Percentiles rank a stretch among this genome's conserved stretches.
Evolutionary conservation across 768 basidiomycete species (phyloP).

Genomic region (Clathrus columnatus): DNA sequence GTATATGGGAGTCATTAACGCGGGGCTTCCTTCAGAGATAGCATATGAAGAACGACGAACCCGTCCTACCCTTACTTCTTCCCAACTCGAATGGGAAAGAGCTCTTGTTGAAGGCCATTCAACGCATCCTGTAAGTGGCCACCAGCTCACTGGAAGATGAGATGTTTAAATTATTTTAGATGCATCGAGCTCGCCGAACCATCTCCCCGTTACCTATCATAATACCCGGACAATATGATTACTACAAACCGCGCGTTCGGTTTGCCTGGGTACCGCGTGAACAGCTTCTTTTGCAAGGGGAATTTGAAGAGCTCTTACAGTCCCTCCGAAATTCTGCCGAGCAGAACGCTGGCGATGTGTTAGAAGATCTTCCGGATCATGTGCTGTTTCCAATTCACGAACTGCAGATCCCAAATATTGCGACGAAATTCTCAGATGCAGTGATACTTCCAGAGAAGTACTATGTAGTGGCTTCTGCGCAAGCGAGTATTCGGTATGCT

Average conservation of each 20-base stretch:
- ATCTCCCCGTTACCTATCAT: constrained; percentile 40
- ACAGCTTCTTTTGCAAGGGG: constrained; percentile 38
- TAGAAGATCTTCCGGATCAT: constrained; percentile 27
- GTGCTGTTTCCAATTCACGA: constrained; percentile 47
- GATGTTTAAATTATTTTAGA: no score
- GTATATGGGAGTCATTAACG: not conserved
- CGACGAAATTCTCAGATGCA: constrained; percentile 40
- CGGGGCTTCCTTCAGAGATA: not conserved
- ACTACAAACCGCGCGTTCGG: constrained; percentile 40
- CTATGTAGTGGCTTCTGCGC: constrained; percentile 36
- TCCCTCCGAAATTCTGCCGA: constrained; percentile 31
- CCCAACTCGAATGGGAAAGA: constrained; percentile 52
- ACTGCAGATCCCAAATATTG: constrained; percentile 41
- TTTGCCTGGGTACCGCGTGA: constrained; percentile 37
- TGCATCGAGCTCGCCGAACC: constrained; percentile 49
- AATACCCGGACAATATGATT: constrained; percentile 39
- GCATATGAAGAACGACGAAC: constrained; percentile 40
- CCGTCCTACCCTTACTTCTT: constrained; percentile 35
- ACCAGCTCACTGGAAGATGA: no score
- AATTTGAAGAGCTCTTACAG: constrained; percentile 30
- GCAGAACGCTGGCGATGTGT: constrained; percentile 26
- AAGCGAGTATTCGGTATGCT: constrained; percentile 44
- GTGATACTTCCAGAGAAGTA: constrained; percentile 35
- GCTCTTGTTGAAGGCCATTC: constrained; percentile 55
- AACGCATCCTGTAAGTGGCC: constrained; percentile 48